Conservation (phyloP, 768 basidiomycete species). For the Peribolospora kevripleyi region DNA sequence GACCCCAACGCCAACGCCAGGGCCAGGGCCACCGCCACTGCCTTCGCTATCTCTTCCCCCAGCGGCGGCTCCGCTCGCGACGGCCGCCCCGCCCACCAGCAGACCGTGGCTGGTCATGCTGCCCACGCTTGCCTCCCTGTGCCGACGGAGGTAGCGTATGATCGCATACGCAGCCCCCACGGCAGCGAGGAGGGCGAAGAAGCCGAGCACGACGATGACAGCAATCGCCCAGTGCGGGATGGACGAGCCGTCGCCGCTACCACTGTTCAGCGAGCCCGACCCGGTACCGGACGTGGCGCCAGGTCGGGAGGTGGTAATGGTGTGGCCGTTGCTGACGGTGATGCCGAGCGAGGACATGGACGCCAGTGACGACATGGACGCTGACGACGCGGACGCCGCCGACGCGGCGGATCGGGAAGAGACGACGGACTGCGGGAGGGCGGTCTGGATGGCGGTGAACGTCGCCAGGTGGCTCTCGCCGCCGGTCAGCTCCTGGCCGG, state of each 20-base stretch:
- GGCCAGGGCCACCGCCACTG: too few species aligned
- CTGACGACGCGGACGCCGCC: constrained; percentile 13
- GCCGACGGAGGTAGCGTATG: constrained; percentile 37
- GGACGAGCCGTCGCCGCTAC: background rate
- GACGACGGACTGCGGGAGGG: constrained; percentile 7
- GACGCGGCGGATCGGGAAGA: constrained; percentile 17
- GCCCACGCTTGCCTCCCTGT: background rate
- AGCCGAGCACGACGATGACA: constrained; percentile 61
- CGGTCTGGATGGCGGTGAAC: constrained; percentile 40
- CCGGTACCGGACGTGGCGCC: background rate
- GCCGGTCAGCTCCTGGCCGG: constrained; percentile 29
- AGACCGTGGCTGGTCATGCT: background rate
- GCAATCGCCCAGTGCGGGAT: constrained; percentile 51
- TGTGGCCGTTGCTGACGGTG: constrained; percentile 1
- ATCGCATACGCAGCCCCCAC: constrained; percentile 48
- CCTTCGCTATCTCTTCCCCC: background rate
- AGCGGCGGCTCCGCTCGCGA: constrained; percentile 25
- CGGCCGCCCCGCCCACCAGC: constrained; percentile 24
- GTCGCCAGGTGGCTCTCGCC: constrained; percentile 41
- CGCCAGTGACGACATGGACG: background rate
- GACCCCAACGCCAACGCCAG: constrained; percentile 16
- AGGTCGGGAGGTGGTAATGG: background rate
- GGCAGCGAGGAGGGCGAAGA: constrained; percentile 49
- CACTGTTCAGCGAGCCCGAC: background rate
- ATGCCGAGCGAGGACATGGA: background rate